A percentile compares a stretch with the other conserved stretches of the same genome.
These are phyloP conservation scores for Lactarius psammicola DNA, from an alignment of 768 basidiomycete species.

Conservation along the genomic window DNA sequence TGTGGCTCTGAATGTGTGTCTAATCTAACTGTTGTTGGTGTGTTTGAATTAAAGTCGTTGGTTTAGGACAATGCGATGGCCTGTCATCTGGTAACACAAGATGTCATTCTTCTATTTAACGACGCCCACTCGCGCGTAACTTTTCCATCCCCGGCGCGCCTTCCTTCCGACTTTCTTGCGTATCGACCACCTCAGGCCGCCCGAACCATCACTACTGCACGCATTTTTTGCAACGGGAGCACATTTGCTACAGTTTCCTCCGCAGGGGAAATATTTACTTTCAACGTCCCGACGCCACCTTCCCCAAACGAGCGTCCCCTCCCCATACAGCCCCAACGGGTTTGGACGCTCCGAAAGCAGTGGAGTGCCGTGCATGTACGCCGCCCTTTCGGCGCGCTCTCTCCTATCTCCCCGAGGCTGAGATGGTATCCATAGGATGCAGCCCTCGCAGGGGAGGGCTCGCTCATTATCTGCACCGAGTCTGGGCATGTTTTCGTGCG, in stretches of 20 bases:
- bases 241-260: slow-evolving; percentile 79
- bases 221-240: slow-evolving; percentile 76
- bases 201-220: slow-evolving; percentile 68
- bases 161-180: slow-evolving; percentile 37
- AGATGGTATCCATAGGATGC: slow-evolving; percentile 61
- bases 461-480: slow-evolving; percentile 88
- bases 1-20: slow-evolving; percentile 70
- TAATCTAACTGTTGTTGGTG: slow-evolving; percentile 21
- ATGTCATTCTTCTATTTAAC: slow-evolving; percentile 83
- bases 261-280: slow-evolving; percentile 91
- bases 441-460: slow-evolving; percentile 82
- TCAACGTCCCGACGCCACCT: slow-evolving; percentile 42
- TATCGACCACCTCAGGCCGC: slow-evolving; percentile 81
- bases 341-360: slow-evolving; percentile 86
- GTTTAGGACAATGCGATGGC: slow-evolving; percentile 76
- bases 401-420: not conserved
- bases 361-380: slow-evolving; percentile 78
- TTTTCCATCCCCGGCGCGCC: slow-evolving; percentile 67
- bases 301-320: slow-evolving; percentile 37
- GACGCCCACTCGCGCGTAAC: slow-evolving; percentile 71
- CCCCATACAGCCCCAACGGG: slow-evolving; percentile 74
- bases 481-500: slow-evolving; percentile 94
- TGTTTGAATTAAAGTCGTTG: slow-evolving; percentile 1
- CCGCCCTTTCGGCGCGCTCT: slow-evolving; percentile 12
- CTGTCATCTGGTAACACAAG: slow-evolving; percentile 72